A percentile compares a stretch with the other conserved stretches of the same genome.
Conservation (phyloP, 2,329 filamentous ascomycete species). For the Xylaria sp. region DNA sequence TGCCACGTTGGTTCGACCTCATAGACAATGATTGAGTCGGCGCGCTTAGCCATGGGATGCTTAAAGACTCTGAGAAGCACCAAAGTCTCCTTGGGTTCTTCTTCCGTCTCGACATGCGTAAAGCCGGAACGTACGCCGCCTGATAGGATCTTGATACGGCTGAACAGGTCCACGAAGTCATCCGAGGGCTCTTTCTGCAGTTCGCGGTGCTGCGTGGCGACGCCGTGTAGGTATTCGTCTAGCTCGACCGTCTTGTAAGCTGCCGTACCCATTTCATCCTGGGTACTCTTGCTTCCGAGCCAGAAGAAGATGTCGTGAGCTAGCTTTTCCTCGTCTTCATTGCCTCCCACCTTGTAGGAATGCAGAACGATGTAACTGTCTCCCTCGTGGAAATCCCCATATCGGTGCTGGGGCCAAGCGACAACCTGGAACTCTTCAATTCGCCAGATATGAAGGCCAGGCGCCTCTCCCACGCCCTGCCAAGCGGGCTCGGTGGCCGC, state of each 20-base stretch:
- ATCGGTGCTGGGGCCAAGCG: slow-evolving; percentile 64
- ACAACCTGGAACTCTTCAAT: slow-evolving; percentile 74
- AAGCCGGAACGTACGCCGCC: slow-evolving; percentile 73
- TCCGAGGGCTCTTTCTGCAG: slow-evolving; percentile 67
- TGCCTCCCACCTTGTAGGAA: slow-evolving; percentile 63
- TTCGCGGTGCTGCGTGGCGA: slow-evolving; percentile 72
- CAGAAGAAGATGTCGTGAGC: slow-evolving; percentile 76
- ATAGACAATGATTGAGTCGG: slow-evolving; percentile 66
- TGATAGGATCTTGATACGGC: slow-evolving; percentile 65
- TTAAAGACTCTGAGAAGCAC: slow-evolving; percentile 72
- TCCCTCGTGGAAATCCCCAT: slow-evolving; percentile 72
- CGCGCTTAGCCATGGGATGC: slow-evolving; percentile 57
- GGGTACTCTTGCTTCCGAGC: slow-evolving; percentile 71
- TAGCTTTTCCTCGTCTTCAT: slow-evolving; percentile 56
- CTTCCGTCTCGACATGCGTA: slow-evolving; percentile 65
- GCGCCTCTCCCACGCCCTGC: slow-evolving; percentile 65
- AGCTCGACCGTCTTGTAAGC: slow-evolving; percentile 78
- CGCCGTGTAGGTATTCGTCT: slow-evolving; percentile 71
- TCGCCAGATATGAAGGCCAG: slow-evolving; percentile 71
- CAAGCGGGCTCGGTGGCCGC: slow-evolving; percentile 73
- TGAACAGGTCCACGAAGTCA: slow-evolving; percentile 70
- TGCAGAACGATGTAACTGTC: slow-evolving; percentile 75
- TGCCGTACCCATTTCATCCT: slow-evolving; percentile 75
- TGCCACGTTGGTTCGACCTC: slow-evolving; percentile 70
- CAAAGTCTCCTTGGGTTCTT: slow-evolving; percentile 54